Percentiles rank a stretch among this genome's conserved stretches.
Conservation (phyloP, 1,284 basidiomycete genomes). For the Inonotus obliquus region DNA sequence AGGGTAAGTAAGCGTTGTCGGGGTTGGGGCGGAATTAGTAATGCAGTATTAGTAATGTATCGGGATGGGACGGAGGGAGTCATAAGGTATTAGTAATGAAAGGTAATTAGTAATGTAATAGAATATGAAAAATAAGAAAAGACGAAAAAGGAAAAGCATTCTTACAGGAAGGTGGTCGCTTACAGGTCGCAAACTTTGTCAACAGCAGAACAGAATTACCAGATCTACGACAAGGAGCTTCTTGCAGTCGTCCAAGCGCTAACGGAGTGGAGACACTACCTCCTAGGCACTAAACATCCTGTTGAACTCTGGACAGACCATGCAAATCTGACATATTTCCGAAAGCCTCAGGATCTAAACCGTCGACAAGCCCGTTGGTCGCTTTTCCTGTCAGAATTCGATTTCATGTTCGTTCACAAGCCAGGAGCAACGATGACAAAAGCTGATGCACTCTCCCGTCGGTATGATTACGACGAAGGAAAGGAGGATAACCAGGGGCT, state of each 20-base stretch:
- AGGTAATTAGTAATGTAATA: too few relatives aligned
- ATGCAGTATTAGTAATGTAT: too few relatives aligned
- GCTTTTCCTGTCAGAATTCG: neutral
- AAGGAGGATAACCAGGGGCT: neutral
- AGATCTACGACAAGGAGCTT: conserved; percentile 36
- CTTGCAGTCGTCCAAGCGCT: conserved; percentile 27
- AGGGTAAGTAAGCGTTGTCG: too few relatives aligned
- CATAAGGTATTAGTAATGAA: too few relatives aligned
- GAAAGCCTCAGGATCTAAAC: neutral
- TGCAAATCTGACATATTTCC: neutral
- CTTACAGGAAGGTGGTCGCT: conserved; percentile 12
- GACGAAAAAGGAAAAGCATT: too few relatives aligned
- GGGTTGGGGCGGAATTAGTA: too few relatives aligned
- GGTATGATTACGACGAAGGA: neutral
- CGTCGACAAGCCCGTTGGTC: neutral
- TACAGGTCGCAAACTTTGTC: conserved; percentile 26
- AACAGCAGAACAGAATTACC: conserved; percentile 32
- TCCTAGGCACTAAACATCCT: neutral
- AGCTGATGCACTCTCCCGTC: neutral
- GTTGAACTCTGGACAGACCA: neutral
- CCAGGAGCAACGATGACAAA: neutral
- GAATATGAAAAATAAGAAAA: too few relatives aligned
- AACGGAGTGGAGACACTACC: conserved; percentile 1
- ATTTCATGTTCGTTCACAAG: neutral
- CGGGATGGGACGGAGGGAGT: too few relatives aligned